These are phyloP conservation scores for Protea cynaroides DNA, from an alignment of 164 flowering plant genomes.

Conservation along the genomic window DNA sequence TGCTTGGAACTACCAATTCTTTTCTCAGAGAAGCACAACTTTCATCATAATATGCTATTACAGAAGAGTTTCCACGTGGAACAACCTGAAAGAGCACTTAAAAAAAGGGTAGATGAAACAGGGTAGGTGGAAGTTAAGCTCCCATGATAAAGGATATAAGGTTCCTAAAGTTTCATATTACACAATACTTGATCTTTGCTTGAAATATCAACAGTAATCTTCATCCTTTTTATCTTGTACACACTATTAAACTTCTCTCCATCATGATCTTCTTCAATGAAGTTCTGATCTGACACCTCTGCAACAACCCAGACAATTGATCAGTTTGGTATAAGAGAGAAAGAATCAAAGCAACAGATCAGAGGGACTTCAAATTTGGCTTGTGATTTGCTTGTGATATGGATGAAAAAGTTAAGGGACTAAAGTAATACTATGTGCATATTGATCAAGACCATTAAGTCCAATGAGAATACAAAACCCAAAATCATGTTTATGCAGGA, in stretches of 20 bases:
- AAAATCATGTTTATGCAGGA: too few relatives aligned
- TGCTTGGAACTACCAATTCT: not conserved
- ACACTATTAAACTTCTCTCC: slow-evolving; percentile 18
- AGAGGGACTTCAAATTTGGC: too few relatives aligned
- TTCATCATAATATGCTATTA: slow-evolving; percentile 6
- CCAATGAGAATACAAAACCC: too few relatives aligned
- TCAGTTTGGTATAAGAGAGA: too few relatives aligned
- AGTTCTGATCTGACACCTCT: slow-evolving; percentile 79
- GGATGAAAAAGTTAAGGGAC: too few relatives aligned
- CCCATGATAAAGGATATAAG: not conserved
- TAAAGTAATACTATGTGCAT: too few relatives aligned
- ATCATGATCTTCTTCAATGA: slow-evolving; percentile 42
- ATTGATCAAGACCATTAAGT: too few relatives aligned
- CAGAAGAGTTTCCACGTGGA: slow-evolving; percentile 16
- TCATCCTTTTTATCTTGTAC: slow-evolving; percentile 26
- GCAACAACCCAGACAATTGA: slow-evolving; percentile 13
- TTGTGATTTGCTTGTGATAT: too few relatives aligned
- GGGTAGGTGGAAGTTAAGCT: not conserved
- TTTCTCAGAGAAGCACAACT: slow-evolving; percentile 1
- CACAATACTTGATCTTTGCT: slow-evolving; percentile 40
- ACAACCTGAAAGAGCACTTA: slow-evolving; percentile 30
- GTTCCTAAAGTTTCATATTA: not conserved
- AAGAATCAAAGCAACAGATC: not conserved
- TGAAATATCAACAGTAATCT: slow-evolving; percentile 15
- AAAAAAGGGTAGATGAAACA: not conserved